Conservation (phyloP, 2,329 filamentous ascomycete genomes). For the Aspergillus uvarum region DNA sequence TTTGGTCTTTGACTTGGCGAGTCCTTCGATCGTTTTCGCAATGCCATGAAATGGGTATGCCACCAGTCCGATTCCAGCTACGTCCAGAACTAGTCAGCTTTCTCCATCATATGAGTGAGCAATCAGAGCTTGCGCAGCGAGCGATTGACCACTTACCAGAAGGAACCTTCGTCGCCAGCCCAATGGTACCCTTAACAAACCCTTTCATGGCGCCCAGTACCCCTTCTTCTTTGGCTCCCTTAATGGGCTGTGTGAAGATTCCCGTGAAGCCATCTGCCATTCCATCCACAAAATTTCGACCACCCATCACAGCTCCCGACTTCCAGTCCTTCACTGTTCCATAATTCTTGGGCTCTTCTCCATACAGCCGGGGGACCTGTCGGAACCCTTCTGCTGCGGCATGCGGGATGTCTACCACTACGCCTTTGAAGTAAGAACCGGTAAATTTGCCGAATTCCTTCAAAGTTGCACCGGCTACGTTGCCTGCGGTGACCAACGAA, state of each 20-base stretch:
- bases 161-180: slow-evolving; percentile 22
- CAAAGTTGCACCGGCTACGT: slow-evolving; percentile 16
- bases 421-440: slow-evolving; percentile 32
- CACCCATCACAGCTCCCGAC: slow-evolving; percentile 32
- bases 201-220: slow-evolving; percentile 34
- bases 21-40: slow-evolving; percentile 32
- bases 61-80: slow-evolving; percentile 30
- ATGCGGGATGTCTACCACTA: slow-evolving; percentile 38
- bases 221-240: slow-evolving; percentile 34
- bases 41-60: slow-evolving; percentile 36
- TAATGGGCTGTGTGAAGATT: slow-evolving; percentile 30
- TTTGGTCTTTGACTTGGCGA: slow-evolving; percentile 25
- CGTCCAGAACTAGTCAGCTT: neutral
- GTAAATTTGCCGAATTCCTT: slow-evolving; percentile 28
- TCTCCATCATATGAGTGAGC: neutral
- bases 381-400: slow-evolving; percentile 39
- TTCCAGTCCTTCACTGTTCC: slow-evolving; percentile 35
- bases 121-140: neutral
- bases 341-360: slow-evolving; percentile 35
- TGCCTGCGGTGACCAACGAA: slow-evolving; percentile 8
- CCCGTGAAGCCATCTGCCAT: slow-evolving; percentile 35
- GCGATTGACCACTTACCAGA: slow-evolving; percentile 22
- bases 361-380: slow-evolving; percentile 37
- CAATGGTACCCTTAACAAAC: slow-evolving; percentile 34
- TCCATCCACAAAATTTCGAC: slow-evolving; percentile 34